Percentiles rank a stretch among this genome's conserved stretches.
phyloP scores from a whole-genome alignment of 805 yeast species.

The Nakazawaea ernobii region DNA sequence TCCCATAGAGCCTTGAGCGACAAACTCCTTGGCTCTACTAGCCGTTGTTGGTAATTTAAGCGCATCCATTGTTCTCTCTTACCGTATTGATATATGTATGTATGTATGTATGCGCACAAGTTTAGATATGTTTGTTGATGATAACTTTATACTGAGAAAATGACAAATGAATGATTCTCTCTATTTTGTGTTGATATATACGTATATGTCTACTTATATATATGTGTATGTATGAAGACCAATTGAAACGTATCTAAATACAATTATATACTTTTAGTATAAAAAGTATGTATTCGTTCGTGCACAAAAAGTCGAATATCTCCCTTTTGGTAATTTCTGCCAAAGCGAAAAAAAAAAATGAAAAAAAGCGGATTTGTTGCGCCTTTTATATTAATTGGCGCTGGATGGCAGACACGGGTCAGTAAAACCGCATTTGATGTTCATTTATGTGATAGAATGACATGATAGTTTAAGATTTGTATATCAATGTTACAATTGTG shows the following conservation, averaged over 20 bases:
- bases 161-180: conserved; percentile 7
- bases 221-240: not conserved
- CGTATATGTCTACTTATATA: not conserved
- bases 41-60: conserved; percentile 73
- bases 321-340: not conserved
- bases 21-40: conserved; percentile 68
- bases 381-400: not conserved
- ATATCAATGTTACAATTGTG: too few relatives aligned
- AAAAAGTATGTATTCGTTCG: not conserved
- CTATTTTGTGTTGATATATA: not conserved
- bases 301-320: not conserved
- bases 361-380: conserved; percentile 1
- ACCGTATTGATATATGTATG: not conserved
- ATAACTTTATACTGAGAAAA: not conserved
- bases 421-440: not conserved
- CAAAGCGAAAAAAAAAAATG: conserved; percentile 1
- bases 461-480: too few relatives aligned
- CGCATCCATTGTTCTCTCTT: conserved; percentile 48
- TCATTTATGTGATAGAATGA: too few relatives aligned
- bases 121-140: too few relatives aligned
- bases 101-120: too few relatives aligned
- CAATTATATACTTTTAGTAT: not conserved
- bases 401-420: conserved; percentile 2
- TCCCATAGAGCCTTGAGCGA: conserved; percentile 58
- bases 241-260: not conserved